These are phyloP conservation scores for Microsporum audouinii DNA, from an alignment of 2,329 filamentous ascomycete genomes.

Conservation along the genomic window DNA sequence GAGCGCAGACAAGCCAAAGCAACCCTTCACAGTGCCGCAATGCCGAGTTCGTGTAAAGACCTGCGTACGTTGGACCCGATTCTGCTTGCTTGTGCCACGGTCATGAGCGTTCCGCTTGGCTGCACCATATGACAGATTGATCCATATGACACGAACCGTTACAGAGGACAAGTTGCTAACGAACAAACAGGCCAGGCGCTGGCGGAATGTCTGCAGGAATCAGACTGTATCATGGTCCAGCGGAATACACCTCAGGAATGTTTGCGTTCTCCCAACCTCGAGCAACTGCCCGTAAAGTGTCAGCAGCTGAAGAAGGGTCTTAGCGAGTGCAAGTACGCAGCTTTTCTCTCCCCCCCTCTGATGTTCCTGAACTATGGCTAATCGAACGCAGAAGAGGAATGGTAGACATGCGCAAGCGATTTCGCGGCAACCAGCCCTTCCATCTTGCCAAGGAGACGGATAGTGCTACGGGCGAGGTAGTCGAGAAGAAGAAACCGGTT, in stretches of 20 bases:
- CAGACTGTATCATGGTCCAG: constrained; percentile 89
- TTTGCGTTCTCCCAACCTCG: constrained; percentile 66
- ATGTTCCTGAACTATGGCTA: neutral
- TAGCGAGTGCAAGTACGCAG: constrained; percentile 67
- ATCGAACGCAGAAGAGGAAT: constrained; percentile 55
- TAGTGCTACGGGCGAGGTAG: constrained; percentile 28
- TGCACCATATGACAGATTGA: constrained; percentile 1
- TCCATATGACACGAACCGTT: neutral
- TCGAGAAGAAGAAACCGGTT: constrained; percentile 28
- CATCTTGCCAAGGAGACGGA: constrained; percentile 51
- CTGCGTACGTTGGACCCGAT: constrained; percentile 56
- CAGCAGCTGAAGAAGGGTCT: constrained; percentile 89
- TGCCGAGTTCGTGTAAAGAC: constrained; percentile 96
- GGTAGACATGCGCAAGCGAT: constrained; percentile 98
- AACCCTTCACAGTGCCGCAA: constrained; percentile 32
- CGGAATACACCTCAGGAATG: constrained; percentile 81
- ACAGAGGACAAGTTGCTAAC: neutral
- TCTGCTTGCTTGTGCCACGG: neutral
- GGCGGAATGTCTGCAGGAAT: constrained; percentile 88
- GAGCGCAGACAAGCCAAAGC: neutral
- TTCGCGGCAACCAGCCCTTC: constrained; percentile 85
- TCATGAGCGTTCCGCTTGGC: neutral
- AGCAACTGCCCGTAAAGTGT: constrained; percentile 74
- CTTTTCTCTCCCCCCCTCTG: neutral
- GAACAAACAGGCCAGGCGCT: constrained; percentile 63